A percentile compares a stretch with the other conserved stretches of the same genome.
Conservation (phyloP, 1,284 basidiomycete species). For the Ustilago bromivora region DNA sequence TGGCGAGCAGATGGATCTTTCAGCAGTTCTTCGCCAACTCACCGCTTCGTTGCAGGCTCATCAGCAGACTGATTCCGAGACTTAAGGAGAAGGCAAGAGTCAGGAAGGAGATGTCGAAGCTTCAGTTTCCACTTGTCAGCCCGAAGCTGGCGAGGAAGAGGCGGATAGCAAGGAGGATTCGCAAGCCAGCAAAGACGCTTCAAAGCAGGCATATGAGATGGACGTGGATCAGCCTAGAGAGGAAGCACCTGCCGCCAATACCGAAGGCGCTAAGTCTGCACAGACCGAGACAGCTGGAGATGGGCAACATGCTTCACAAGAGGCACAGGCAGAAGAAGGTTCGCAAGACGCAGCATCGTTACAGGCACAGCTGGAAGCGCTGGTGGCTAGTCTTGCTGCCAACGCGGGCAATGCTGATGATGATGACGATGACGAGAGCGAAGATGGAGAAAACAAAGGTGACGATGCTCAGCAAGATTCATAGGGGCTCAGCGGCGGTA, state of each 20-base stretch:
- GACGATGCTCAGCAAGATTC: not conserved
- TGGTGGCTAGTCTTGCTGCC: conserved; percentile 57
- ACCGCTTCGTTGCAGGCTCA: conserved; percentile 59
- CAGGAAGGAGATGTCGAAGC: not conserved
- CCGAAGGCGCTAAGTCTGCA: not conserved
- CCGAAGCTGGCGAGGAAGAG: not conserved
- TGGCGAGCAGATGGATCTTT: conserved; percentile 49
- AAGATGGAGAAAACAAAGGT: conserved; percentile 12
- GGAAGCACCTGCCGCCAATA: conserved; percentile 2
- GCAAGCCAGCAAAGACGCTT: conserved; percentile 2
- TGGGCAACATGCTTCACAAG: not conserved
- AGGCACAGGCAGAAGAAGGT: conserved; percentile 2
- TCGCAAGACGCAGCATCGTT: conserved; percentile 32
- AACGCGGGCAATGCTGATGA: conserved; percentile 38
- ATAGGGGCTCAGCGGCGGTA: not conserved
- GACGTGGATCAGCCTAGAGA: conserved; percentile 28
- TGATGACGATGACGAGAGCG: conserved; percentile 36
- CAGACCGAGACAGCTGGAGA: not conserved
- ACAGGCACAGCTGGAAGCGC: conserved; percentile 57
- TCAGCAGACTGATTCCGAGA: conserved; percentile 15
- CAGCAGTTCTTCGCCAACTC: conserved; percentile 51
- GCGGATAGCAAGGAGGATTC: conserved; percentile 2
- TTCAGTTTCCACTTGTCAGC: not conserved
- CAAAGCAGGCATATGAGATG: conserved; percentile 4
- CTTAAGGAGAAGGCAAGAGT: conserved; percentile 12